Evolutionary conservation across 768 basidiomycete species (phyloP), one percentile per base, ranked within the genome.

Genomic region (Boletus bicolor): DNA sequence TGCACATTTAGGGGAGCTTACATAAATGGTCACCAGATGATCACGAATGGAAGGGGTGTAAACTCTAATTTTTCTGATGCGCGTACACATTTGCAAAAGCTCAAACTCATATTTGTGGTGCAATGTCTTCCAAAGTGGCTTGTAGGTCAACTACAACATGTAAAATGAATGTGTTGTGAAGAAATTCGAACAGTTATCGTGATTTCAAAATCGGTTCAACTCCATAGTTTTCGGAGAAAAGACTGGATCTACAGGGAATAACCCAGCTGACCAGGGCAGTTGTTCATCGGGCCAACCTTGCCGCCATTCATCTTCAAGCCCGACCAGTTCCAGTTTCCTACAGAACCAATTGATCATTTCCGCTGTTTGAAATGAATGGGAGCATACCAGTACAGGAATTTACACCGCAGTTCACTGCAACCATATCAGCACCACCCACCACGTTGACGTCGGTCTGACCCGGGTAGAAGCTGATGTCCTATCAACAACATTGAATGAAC

Each of bases 391-490:
- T 72, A 68, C 83, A 86, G 30, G 79, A 69, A 1, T 74, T 76
- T 3, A 37, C 30, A 45, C 84, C 85, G 60, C 85, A 87, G 64
- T 85, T 79, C 4, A 85, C 76, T 11, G 78, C 79, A 41, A 82
- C 77, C 44, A 67, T 73, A 51, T 76, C 54, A 3, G 81, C 85
- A 26, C 65, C 64, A 51, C 67, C 72, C 30, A 47, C 61, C 24
- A 85, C 81, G 0, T 70, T 58, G 45, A 87, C 65, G 0, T 68
- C 73, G 37, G 75, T 83, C 41, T 68, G 66, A 1, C 72, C 68
- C 5, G 72, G 54, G 44, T 67, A 61, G 64, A 86, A 85, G 61
- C 73, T 79, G 60, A 87, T 69, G 57, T 72, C 75, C 79, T 85
- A 49, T 44, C 19, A 12, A 34, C 34, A 36, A 48, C 19, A 30